Conservation (phyloP, 164 flowering plant species). For the Piper longum region DNA sequence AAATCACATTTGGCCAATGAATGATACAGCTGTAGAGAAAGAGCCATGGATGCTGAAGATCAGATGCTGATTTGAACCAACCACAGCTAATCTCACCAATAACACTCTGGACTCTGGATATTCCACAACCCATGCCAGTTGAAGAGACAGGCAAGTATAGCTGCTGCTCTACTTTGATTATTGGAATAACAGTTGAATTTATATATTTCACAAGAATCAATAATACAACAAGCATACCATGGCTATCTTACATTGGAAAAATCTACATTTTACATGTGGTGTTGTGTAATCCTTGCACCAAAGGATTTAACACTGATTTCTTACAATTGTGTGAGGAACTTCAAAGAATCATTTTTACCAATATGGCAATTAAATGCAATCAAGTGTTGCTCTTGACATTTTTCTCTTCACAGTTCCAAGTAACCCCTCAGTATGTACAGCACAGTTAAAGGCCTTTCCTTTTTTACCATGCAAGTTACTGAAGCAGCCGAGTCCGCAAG, state of each 20-base stretch:
- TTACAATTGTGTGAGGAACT: slow-evolving; percentile 8
- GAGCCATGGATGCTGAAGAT: slow-evolving; percentile 16
- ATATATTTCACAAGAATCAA: slow-evolving; percentile 9
- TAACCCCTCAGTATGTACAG: slow-evolving; percentile 23
- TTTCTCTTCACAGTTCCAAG: slow-evolving; percentile 8
- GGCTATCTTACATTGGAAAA: neutral
- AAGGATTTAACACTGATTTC: slow-evolving; percentile 23
- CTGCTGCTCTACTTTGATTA: neutral
- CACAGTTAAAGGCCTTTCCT: slow-evolving; percentile 15
- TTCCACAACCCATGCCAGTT: slow-evolving; percentile 13
- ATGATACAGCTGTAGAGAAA: slow-evolving; percentile 6
- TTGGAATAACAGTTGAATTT: neutral
- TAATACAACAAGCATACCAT: neutral
- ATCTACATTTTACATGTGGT: slow-evolving; percentile 27
- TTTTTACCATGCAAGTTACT: no score
- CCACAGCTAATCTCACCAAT: slow-evolving; percentile 21
- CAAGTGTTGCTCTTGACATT: slow-evolving; percentile 4
- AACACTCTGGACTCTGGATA: slow-evolving; percentile 17
- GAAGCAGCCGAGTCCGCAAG: slow-evolving; percentile 14
- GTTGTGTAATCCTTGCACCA: slow-evolving; percentile 14
- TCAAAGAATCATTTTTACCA: slow-evolving; percentile 26
- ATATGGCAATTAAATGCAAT: slow-evolving; percentile 8
- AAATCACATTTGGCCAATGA: slow-evolving; percentile 8
- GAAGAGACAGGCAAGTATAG: neutral
- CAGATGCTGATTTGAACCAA: neutral